phyloP scores from a whole-genome alignment of 1,284 basidiomycete genomes.

The Exobasidium rhododendri region DNA sequence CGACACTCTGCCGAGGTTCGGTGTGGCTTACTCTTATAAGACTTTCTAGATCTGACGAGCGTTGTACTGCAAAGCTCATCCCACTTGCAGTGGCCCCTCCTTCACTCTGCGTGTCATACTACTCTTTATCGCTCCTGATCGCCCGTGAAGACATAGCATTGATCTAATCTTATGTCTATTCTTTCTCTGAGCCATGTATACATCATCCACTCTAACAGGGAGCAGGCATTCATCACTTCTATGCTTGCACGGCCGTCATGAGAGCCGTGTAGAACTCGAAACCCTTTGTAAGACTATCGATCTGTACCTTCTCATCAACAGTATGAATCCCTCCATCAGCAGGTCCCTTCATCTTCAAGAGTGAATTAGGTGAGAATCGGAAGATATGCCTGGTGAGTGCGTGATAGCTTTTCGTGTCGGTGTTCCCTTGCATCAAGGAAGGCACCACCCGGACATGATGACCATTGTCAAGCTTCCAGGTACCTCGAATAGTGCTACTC shows the following conservation, averaged over 20 bases:
- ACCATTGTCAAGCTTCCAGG: conserved; percentile 55
- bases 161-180: no score
- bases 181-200: no score
- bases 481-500: conserved; percentile 58
- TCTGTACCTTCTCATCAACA: conserved; percentile 62
- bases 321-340: conserved; percentile 64
- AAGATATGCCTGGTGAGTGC: conserved; percentile 61
- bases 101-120: no score
- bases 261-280: conserved; percentile 60
- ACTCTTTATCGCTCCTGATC: no score
- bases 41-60: no score
- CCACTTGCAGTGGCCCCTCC: no score
- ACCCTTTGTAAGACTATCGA: conserved; percentile 56
- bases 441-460: conserved; percentile 59
- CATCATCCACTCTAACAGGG: no score
- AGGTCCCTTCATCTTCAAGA: conserved; percentile 50
- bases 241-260: conserved; percentile 55
- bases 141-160: no score
- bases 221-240: no score
- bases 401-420: conserved; percentile 63
- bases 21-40: no score
- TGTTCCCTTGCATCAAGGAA: conserved; percentile 61
- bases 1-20: no score
- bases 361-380: conserved; percentile 58
- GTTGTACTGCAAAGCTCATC: no score